Base-by-base conservation (phyloP, 805 yeast genomes). In the Starmerella tilneyi region DNA sequence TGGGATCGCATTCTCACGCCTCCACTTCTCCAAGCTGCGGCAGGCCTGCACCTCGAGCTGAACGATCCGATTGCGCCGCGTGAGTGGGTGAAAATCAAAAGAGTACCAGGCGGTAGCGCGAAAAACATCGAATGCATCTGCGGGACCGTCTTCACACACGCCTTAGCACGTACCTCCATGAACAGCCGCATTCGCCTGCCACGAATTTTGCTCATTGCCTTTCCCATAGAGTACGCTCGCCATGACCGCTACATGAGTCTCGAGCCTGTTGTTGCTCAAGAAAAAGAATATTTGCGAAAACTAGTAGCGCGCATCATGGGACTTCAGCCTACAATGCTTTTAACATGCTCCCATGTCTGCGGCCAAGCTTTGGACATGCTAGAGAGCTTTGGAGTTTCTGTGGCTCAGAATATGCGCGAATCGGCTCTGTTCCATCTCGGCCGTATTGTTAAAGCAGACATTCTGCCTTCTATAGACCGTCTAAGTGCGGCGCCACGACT, bases 21-120 rank as follows among this genome's bases (percentile, higher is more conserved):
- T 7, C 69, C 78, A 6, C 60, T 86, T 12, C 64, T 71, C 22
- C 68, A 71, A 29, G 65, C 67, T n/a, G 73, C 84, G 2, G 76
- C 79, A 31, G 64, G 65, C 15, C 69, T 88, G 4, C 79, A 77
- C 41, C 69, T 78, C 9, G 79, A 76, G 51, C 68, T 77, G 3
- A 70, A 75, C 23, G 89, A 81, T 50, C 79, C 80, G 3, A 71
- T 86, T 48, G 96, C 92, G 59, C 78, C 88, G 40, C 72, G 89
- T n/a, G 88, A 81, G 54, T 89, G 84, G 61, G 76, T 92, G 34
- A 92, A 94, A 58, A 71, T 92, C 36, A 94, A 92, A 59, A 72
- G 85, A 48, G 75, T 89, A 8, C 71, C 79, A 0, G 97, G 98
- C 1, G 92, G 94, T 0, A 47, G 60, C 1, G 73, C 79, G 1